These are phyloP conservation scores for Euphorbia lathyris DNA, from an alignment of 345 rosid species.

Conservation along the genomic window DNA sequence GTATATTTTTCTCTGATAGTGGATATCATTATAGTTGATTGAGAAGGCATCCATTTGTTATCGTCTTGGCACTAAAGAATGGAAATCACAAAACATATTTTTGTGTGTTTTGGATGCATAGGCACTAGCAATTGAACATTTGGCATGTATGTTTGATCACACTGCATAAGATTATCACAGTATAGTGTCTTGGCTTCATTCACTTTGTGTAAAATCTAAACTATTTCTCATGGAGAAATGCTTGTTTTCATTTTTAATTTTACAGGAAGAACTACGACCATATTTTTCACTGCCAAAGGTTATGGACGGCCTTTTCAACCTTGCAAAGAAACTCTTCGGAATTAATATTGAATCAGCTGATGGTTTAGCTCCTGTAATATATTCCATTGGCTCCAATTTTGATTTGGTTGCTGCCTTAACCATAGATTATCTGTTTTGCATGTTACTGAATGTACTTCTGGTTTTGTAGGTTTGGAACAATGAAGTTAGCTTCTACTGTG, in stretches of 20 bases:
- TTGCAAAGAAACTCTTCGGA: constrained; percentile 70
- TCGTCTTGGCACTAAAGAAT: not conserved
- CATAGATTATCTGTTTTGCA: constrained; percentile 13
- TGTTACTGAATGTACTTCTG: constrained; percentile 16
- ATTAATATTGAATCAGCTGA: constrained; percentile 77
- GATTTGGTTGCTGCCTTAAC: constrained; percentile 1
- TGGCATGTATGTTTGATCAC: not conserved
- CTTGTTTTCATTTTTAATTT: constrained; percentile 13
- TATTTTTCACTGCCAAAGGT: constrained; percentile 89
- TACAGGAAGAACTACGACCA: constrained; percentile 84
- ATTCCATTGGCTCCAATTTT: constrained; percentile 13
- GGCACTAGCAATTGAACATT: not conserved
- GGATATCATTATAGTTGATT: not conserved
- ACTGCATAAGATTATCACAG: not conserved
- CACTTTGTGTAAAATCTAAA: not conserved
- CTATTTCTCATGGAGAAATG: not conserved
- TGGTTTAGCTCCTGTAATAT: constrained; percentile 81
- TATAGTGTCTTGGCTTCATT: not conserved
- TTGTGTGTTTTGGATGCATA: not conserved
- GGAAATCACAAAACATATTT: too few species aligned
- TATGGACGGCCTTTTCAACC: constrained; percentile 75
- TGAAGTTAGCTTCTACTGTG: constrained; percentile 73
- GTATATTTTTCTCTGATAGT: not conserved
- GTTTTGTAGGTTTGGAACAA: constrained; percentile 78
- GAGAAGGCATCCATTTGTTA: not conserved